Conservation (phyloP, 2,329 filamentous ascomycete species). For the Hypoxylon sp. region DNA sequence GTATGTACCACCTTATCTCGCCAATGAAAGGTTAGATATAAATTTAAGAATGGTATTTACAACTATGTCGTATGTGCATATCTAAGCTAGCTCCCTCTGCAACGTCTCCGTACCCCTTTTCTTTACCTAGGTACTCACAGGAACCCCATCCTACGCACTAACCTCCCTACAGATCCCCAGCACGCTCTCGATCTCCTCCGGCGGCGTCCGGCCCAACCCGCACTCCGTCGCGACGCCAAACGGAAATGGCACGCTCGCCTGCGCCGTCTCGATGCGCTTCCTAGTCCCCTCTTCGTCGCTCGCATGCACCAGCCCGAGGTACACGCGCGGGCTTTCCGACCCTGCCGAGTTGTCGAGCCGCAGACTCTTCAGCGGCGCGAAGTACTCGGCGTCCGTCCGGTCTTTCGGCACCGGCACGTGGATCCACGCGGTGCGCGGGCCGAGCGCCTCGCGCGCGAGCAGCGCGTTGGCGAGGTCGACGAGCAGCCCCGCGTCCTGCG, state of each 20-base stretch:
- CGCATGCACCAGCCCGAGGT: conserved; percentile 39
- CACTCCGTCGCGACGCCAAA: conserved; percentile 41
- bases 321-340: conserved; percentile 29
- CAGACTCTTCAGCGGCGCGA: conserved; percentile 32
- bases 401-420: conserved; percentile 40
- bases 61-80: too few relatives aligned
- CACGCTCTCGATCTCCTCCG: conserved; percentile 38
- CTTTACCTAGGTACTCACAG: too few relatives aligned
- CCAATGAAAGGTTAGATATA: too few relatives aligned
- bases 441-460: conserved; percentile 30
- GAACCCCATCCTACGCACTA: conserved; percentile 27
- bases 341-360: conserved; percentile 27
- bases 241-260: conserved; percentile 32
- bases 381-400: conserved; percentile 36
- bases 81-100: too few relatives aligned
- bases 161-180: conserved; percentile 37
- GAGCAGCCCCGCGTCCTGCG: conserved; percentile 32
- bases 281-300: conserved; percentile 37
- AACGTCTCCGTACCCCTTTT: too few relatives aligned
- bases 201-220: conserved; percentile 38
- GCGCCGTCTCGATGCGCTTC: conserved; percentile 37
- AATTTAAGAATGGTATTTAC: too few relatives aligned
- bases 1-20: too few relatives aligned
- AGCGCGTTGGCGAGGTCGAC: conserved; percentile 36
- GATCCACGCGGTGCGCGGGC: conserved; percentile 36